These are phyloP conservation scores for Annona squamosa DNA, from an alignment of 164 flowering plant genomes.

Conservation along the genomic window DNA sequence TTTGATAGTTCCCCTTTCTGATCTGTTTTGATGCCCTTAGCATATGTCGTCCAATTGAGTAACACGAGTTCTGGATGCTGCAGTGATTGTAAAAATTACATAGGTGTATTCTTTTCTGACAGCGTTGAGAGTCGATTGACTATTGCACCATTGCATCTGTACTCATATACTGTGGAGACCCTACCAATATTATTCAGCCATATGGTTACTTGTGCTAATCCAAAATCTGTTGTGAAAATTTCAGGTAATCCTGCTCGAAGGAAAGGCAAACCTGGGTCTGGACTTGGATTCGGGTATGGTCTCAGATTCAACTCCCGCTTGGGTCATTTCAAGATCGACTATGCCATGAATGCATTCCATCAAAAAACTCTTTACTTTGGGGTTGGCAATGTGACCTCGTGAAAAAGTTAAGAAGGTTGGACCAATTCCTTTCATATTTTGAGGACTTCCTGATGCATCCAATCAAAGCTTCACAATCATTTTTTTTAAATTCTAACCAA, in stretches of 20 bases:
- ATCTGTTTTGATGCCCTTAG: no score
- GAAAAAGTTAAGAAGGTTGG: constrained; percentile 8
- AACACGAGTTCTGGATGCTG: no score
- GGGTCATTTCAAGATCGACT: constrained; percentile 73
- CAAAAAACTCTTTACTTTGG: constrained; percentile 72
- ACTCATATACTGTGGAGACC: no score
- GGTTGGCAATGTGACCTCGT: constrained; percentile 52
- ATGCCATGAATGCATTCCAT: constrained; percentile 68
- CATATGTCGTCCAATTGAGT: no score
- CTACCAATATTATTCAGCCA: not conserved
- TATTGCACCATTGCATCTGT: no score
- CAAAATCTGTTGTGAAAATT: not conserved
- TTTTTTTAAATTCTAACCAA: no score
- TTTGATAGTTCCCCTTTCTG: no score
- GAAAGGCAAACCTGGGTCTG: constrained; percentile 88
- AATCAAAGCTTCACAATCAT: no score
- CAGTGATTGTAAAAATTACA: no score
- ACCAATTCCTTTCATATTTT: not conserved
- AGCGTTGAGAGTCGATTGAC: no score
- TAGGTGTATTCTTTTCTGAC: no score
- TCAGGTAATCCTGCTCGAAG: constrained; percentile 86
- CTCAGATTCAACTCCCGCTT: constrained; percentile 53
- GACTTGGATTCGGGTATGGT: constrained; percentile 75
- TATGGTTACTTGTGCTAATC: not conserved
- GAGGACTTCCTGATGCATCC: no score